Conservation (phyloP, 257 asterid species). For the Nicotiana benthamiana region DNA sequence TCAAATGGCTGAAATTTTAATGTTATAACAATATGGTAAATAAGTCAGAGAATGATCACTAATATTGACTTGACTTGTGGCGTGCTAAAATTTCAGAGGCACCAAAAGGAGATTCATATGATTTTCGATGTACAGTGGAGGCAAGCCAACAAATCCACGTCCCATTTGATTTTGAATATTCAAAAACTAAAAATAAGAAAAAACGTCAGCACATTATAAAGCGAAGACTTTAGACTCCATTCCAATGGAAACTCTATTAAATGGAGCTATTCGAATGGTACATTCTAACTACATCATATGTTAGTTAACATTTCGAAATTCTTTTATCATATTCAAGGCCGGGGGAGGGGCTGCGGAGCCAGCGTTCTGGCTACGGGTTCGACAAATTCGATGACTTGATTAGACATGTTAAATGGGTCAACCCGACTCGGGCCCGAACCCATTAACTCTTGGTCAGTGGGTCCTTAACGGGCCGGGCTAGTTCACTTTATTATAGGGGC, state of each 20-base stretch:
- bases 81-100: not conserved
- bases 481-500: too few species aligned
- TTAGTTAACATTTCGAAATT: not conserved
- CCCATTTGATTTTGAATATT: not conserved
- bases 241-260: not conserved
- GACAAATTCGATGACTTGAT: too few species aligned
- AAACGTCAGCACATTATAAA: not conserved
- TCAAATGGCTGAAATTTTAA: not conserved
- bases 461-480: too few species aligned
- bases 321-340: not conserved
- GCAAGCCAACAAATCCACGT: constrained; percentile 7
- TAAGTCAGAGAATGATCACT: not conserved
- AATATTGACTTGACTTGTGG: not conserved
- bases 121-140: not conserved
- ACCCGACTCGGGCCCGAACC: too few species aligned
- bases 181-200: not conserved
- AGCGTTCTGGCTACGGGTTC: too few species aligned
- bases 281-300: not conserved
- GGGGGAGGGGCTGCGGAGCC: too few species aligned
- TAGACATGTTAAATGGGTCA: too few species aligned
- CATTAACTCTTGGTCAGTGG: too few species aligned
- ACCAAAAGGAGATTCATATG: not conserved
- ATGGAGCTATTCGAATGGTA: not conserved
- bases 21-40: not conserved
- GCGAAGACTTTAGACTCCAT: not conserved